Base-by-base conservation (phyloP, 2,329 filamentous ascomycete species). In the Dactylonectria estremocensis region DNA sequence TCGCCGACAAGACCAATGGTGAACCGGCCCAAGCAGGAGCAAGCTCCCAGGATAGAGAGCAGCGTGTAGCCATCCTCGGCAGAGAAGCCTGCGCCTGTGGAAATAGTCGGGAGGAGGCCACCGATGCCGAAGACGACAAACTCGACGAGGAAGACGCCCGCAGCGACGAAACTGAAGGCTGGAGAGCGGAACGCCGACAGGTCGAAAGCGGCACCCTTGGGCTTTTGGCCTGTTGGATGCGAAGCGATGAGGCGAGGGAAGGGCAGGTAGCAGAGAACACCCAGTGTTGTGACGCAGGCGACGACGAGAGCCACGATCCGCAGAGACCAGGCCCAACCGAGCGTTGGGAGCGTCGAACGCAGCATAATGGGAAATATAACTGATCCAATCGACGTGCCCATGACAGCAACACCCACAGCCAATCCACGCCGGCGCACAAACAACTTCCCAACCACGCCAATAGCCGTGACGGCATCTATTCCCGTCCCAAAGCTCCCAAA, bases 71-170 rank as follows among this genome's bases (percentile, higher is more conserved):
- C 82, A 0, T 78, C 77, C 9, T 83, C 72, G 0, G 74, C 57
- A 5, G 78, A 69, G 11, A 83, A 76, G 11, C 74, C 65, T 1
- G 67, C 67, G 0, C 54, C 71, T 1, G 76, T 78, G 0, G 81
- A 80, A 62, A 85, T 85, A 0, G 83, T 84, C 0, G 84, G 84
- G 1, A 86, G 72, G 2, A 85, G 79, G 0, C 82, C 81, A 0
- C 80, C 78, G 4, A 83, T 80, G 3, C 83, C 83, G 46, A 84
- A 85, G 5, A 86, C 78, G 20, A 84, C 83, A 49, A 86, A 82
- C 24, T 87, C 85, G 18, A 86, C 80, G 0, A 81, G 72, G 55
- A 85, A 83, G 2, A 85, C 74, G 1, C 79, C 80, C 6, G 78
- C 68, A 0, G 81, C 78, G 1, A 84, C 72, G 20, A 84, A 80